Conservation (phyloP, 805 yeast genomes). For the Myxozyma sirexii region DNA sequence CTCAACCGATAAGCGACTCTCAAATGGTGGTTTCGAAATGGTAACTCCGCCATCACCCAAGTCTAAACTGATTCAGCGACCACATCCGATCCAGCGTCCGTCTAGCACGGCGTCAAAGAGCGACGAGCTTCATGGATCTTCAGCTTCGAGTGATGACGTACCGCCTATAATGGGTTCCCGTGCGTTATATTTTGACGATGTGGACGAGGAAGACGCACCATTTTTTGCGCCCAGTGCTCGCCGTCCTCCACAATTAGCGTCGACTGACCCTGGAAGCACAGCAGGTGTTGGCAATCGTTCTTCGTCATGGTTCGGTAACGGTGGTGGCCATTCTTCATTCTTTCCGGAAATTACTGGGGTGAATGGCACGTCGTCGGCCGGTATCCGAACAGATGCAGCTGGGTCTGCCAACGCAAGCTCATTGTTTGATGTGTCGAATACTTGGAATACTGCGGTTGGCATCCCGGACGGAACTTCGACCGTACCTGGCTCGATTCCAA, state of each 20-base stretch:
- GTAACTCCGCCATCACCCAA: conserved; percentile 9
- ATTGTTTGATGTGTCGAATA: conserved; percentile 10
- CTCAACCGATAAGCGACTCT: conserved; percentile 11
- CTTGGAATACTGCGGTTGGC: conserved; percentile 29
- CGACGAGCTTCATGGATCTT: conserved; percentile 18
- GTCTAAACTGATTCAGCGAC: conserved; percentile 26
- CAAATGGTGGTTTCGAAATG: conserved; percentile 2
- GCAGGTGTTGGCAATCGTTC: neutral
- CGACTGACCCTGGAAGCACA: neutral
- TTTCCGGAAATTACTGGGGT: conserved; percentile 20
- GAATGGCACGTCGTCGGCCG: conserved; percentile 1
- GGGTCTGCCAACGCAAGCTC: conserved; percentile 2
- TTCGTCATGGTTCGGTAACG: conserved; percentile 14
- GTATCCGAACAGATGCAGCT: neutral
- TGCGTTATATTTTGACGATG: conserved; percentile 24
- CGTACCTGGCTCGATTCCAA: conserved; percentile 1
- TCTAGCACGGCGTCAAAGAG: conserved; percentile 17
- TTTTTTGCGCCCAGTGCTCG: conserved; percentile 23
- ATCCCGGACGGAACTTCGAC: conserved; percentile 9
- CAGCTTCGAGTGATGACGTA: conserved; percentile 7
- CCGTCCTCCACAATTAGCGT: conserved; percentile 11
- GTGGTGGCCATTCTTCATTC: conserved; percentile 26
- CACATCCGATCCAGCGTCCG: conserved; percentile 33
- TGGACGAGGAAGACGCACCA: conserved; percentile 21
- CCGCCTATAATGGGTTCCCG: conserved; percentile 28